Evolutionary conservation across 106 monocot genomes (phyloP).

Genomic region (Dendrobium chrysotoxum): DNA sequence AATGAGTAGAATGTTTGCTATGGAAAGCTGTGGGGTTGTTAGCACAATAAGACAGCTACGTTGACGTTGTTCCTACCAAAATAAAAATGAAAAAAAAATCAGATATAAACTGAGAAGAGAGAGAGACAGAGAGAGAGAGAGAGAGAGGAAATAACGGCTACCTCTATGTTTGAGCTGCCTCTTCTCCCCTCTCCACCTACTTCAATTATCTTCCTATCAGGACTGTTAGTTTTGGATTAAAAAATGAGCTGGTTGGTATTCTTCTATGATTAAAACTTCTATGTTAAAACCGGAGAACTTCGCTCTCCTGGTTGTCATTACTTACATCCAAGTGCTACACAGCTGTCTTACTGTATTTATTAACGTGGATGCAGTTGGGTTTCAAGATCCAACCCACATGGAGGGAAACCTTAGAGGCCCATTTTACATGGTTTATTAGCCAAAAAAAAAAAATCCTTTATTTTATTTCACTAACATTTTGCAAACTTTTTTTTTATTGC

Average conservation of each 20-base stretch:
- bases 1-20: background rate
- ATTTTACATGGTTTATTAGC: background rate
- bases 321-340: background rate
- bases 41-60: constrained; percentile 7
- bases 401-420: background rate
- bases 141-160: constrained; percentile 8
- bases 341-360: constrained; percentile 5
- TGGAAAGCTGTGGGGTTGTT: constrained; percentile 17
- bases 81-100: background rate
- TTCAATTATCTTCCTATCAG: background rate
- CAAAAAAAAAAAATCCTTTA: too few relatives aligned
- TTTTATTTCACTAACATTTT: too few relatives aligned
- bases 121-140: background rate
- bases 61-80: constrained; percentile 20
- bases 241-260: background rate
- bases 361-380: background rate
- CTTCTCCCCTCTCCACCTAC: background rate
- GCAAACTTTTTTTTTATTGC: too few relatives aligned
- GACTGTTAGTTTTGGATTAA: background rate
- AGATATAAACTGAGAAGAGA: constrained; percentile 3
- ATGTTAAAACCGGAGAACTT: background rate
- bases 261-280: background rate
- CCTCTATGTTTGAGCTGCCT: background rate
- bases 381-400: constrained; percentile 1
- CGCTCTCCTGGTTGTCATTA: background rate